Evolutionary conservation across 306 rosid species (phyloP).

Genomic region (Begonia fuchsioides): DNA sequence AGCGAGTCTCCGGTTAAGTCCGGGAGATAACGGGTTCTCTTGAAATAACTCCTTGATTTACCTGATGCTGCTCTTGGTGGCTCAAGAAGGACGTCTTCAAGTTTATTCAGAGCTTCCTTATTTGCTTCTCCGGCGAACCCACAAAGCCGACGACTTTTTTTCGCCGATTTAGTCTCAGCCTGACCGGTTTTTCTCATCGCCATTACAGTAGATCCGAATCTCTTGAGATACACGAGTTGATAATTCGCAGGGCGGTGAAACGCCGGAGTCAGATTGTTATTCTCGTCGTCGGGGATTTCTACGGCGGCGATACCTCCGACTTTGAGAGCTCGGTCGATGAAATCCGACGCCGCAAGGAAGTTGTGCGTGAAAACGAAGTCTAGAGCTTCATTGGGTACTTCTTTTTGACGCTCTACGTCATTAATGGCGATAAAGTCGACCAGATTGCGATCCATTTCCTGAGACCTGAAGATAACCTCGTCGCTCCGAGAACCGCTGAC

Average conservation of each 20-base stretch:
- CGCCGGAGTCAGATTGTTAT: not conserved
- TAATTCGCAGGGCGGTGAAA: conserved; percentile 21
- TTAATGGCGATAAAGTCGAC: conserved; percentile 3
- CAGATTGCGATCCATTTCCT: not conserved
- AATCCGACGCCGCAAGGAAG: conserved; percentile 14
- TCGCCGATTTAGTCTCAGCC: not conserved
- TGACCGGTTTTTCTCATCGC: conserved; percentile 33
- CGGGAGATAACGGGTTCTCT: conserved; percentile 39
- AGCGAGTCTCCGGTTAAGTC: conserved; percentile 67
- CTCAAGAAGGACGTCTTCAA: conserved; percentile 61
- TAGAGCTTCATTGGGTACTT: conserved; percentile 5
- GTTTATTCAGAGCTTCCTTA: conserved; percentile 46
- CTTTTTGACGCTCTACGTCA: conserved; percentile 18
- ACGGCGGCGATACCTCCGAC: conserved; percentile 19
- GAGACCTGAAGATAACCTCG: not conserved
- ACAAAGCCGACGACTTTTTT: conserved; percentile 22
- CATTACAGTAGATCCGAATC: conserved; percentile 15
- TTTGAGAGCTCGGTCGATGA: conserved; percentile 35
- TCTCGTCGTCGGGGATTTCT: not conserved
- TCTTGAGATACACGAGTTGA: conserved; percentile 26
- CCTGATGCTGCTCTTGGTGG: conserved; percentile 63
- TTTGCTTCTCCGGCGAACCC: conserved; percentile 25
- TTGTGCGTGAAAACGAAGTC: conserved; percentile 27
- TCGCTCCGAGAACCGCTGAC: not conserved
- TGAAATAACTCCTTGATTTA: conserved; percentile 35